phyloP scores from a whole-genome alignment of 768 basidiomycete genomes.

The Amanita muscaria region DNA sequence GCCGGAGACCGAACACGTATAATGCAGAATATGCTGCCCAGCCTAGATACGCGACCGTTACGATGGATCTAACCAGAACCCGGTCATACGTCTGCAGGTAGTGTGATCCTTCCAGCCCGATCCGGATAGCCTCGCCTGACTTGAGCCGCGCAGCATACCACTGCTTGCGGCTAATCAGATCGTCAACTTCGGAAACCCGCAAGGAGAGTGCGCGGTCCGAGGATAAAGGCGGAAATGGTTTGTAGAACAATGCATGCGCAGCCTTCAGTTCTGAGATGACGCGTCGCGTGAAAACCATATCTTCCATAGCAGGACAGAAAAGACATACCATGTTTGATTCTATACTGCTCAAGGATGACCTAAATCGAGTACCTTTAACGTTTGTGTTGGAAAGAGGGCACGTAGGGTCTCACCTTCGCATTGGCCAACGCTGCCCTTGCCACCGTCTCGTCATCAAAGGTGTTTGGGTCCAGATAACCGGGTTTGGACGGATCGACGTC shows the following conservation, averaged over 20 bases:
- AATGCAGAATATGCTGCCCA: conserved; percentile 66
- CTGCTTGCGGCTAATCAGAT: conserved; percentile 29
- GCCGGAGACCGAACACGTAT: conserved; percentile 41
- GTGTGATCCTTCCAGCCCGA: conserved; percentile 51
- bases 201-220: background rate
- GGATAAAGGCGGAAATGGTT: conserved; percentile 37
- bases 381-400: background rate
- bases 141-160: conserved; percentile 43
- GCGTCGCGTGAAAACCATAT: conserved; percentile 4
- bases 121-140: conserved; percentile 44
- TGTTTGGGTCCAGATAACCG: conserved; percentile 44
- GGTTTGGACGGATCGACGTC: conserved; percentile 54
- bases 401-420: conserved; percentile 34
- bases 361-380: no score
- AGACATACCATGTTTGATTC: conserved; percentile 60
- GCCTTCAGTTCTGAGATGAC: conserved; percentile 47
- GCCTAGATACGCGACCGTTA: conserved; percentile 63
- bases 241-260: conserved; percentile 49
- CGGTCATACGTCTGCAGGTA: conserved; percentile 86
- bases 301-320: background rate
- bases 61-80: conserved; percentile 58
- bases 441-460: conserved; percentile 36
- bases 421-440: conserved; percentile 56
- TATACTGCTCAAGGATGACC: conserved; percentile 71
- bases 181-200: conserved; percentile 36